Conservation (phyloP, 257 asterid species). For the Ehretia macrophylla region DNA sequence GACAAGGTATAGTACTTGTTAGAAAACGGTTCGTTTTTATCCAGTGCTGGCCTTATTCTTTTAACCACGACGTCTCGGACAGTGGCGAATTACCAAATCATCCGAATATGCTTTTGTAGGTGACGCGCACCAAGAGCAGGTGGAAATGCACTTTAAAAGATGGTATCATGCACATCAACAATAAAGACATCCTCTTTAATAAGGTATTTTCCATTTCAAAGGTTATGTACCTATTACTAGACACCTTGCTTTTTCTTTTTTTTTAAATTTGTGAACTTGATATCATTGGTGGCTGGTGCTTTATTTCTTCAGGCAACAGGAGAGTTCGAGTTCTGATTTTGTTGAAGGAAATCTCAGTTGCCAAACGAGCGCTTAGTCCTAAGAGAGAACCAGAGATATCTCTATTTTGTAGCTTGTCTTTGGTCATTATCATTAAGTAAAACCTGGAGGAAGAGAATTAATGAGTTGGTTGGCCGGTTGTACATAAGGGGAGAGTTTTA, state of each 20-base stretch:
- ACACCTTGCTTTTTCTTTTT: background rate
- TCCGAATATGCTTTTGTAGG: conserved; percentile 35
- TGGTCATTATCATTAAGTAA: conserved; percentile 27
- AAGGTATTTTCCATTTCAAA: conserved; percentile 27
- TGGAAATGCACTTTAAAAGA: conserved; percentile 95
- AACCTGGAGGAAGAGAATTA: conserved; percentile 13
- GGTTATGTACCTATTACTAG: background rate
- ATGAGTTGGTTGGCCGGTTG: conserved; percentile 29
- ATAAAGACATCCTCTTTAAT: conserved; percentile 78
- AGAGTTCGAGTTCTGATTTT: conserved; percentile 75
- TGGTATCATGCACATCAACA: conserved; percentile 95
- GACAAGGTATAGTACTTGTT: conserved; percentile 57
- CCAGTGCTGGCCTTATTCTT: too few species aligned
- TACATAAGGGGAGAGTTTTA: conserved; percentile 30
- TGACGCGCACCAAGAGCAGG: conserved; percentile 95
- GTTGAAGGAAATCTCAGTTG: conserved; percentile 7
- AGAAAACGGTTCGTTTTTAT: background rate
- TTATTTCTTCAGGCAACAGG: conserved; percentile 62
- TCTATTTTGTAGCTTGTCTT: conserved; percentile 14
- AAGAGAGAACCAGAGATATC: conserved; percentile 18
- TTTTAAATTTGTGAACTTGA: background rate
- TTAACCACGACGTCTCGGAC: background rate
- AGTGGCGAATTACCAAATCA: background rate
- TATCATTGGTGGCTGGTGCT: background rate
- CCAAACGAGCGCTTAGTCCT: background rate